Conservation (phyloP, 2,329 filamentous ascomycete genomes). For the Cytospora schulzeri region DNA sequence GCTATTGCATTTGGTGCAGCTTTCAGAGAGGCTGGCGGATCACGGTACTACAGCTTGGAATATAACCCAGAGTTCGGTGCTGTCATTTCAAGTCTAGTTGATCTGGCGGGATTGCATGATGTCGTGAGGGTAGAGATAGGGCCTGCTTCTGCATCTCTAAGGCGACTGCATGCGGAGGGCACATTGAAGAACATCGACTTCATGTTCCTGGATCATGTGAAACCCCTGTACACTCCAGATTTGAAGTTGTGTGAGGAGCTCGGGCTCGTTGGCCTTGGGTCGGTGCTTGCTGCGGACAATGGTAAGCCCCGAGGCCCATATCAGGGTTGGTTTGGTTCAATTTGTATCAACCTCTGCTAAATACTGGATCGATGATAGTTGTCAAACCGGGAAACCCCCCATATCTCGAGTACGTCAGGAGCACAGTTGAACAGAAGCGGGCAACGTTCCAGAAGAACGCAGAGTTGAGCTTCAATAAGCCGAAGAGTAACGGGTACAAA, state of each 20-base stretch:
- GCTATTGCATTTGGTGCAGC: conserved; percentile 74
- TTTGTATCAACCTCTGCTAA: neutral
- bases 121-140: conserved; percentile 73
- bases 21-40: conserved; percentile 62
- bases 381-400: conserved; percentile 71
- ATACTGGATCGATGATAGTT: conserved; percentile 40
- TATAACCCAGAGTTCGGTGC: conserved; percentile 73
- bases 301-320: too few relatives aligned
- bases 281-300: conserved; percentile 69
- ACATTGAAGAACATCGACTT: conserved; percentile 64
- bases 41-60: conserved; percentile 72
- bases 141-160: conserved; percentile 66
- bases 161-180: conserved; percentile 57
- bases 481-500: conserved; percentile 55
- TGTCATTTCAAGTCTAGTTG: conserved; percentile 68
- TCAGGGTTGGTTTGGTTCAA: too few relatives aligned
- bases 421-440: conserved; percentile 63
- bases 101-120: conserved; percentile 72
- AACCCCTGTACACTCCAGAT: conserved; percentile 73
- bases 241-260: conserved; percentile 77
- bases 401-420: conserved; percentile 71
- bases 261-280: conserved; percentile 62
- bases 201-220: conserved; percentile 80
- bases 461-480: conserved; percentile 33
- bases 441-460: conserved; percentile 38